Conservation (phyloP, 768 basidiomycete genomes). For the Atractiella rhizophila region DNA sequence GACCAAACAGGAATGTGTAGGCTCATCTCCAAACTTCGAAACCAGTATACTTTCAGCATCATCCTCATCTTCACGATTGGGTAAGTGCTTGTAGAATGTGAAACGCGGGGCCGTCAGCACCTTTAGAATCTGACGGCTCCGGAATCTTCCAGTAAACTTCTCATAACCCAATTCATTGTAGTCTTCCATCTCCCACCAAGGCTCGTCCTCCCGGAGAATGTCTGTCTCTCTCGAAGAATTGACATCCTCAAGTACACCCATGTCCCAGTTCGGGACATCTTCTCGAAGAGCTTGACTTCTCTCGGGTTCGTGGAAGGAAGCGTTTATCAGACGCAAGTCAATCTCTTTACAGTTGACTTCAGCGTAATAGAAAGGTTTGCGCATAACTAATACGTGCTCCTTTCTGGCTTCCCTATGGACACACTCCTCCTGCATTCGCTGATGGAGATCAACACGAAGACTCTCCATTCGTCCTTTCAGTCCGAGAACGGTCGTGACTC, state of each 20-base stretch:
- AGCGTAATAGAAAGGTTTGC: conserved; percentile 68
- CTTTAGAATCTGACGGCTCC: conserved; percentile 45
- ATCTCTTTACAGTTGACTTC: conserved; percentile 55
- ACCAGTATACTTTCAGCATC: conserved; percentile 13
- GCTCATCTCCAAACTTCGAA: conserved; percentile 59
- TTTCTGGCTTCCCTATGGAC: conserved; percentile 34
- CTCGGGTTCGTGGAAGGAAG: conserved; percentile 45
- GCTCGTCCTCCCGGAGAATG: conserved; percentile 12
- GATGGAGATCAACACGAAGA: conserved; percentile 74
- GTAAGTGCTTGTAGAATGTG: conserved; percentile 33
- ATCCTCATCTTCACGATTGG: conserved; percentile 1
- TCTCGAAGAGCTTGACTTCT: conserved; percentile 28
- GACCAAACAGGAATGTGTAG: conserved; percentile 55
- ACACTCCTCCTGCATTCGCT: conserved; percentile 55
- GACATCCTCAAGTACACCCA: neutral
- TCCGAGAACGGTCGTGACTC: conserved; percentile 54
- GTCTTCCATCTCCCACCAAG: conserved; percentile 51
- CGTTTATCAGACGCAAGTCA: conserved; percentile 51
- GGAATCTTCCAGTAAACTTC: conserved; percentile 33
- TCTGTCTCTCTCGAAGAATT: neutral
- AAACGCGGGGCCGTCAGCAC: conserved; percentile 57
- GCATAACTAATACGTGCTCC: conserved; percentile 33
- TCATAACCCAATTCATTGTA: conserved; percentile 47
- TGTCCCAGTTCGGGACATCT: conserved; percentile 16
- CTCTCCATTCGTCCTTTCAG: conserved; percentile 57